Conservation (phyloP, 805 yeast species). For the Debaryomyces maramus region DNA sequence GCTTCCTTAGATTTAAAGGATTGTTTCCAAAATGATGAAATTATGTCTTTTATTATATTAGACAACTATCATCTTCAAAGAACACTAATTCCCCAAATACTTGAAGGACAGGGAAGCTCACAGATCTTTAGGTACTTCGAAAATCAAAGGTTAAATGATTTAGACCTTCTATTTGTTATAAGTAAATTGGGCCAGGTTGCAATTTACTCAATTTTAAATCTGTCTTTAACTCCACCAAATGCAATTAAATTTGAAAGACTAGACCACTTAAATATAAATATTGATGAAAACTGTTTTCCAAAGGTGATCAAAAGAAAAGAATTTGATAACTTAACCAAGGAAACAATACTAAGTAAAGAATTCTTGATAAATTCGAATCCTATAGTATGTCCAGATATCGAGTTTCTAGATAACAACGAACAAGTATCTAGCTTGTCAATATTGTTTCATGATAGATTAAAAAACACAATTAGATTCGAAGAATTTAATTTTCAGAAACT, state of each 20-base stretch:
- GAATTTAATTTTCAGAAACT: conserved; percentile 15
- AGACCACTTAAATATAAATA: conserved; percentile 11
- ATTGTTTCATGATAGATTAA: conserved; percentile 38
- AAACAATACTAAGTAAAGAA: conserved; percentile 13
- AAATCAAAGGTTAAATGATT: conserved; percentile 10
- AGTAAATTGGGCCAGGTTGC: conserved; percentile 42
- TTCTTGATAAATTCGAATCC: conserved; percentile 10
- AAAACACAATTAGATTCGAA: conserved; percentile 32
- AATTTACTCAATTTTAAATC: conserved; percentile 49
- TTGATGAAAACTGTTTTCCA: conserved; percentile 16
- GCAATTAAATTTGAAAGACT: conserved; percentile 45
- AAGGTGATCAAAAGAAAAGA: background rate
- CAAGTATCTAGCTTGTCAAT: conserved; percentile 12
- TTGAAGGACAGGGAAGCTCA: conserved; percentile 9
- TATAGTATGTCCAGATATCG: conserved; percentile 4
- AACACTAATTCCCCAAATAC: conserved; percentile 15
- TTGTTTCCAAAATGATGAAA: conserved; percentile 20
- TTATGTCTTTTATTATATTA: conserved; percentile 26
- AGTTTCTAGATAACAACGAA: background rate
- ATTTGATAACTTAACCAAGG: conserved; percentile 1
- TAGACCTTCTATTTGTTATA: conserved; percentile 39
- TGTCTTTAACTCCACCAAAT: conserved; percentile 57
- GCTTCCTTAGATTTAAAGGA: conserved; percentile 41
- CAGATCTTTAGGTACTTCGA: conserved; percentile 11
- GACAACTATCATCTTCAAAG: conserved; percentile 37